phyloP scores from a whole-genome alignment of 2,329 filamentous ascomycete genomes.

The Colletotrichum melonis region DNA sequence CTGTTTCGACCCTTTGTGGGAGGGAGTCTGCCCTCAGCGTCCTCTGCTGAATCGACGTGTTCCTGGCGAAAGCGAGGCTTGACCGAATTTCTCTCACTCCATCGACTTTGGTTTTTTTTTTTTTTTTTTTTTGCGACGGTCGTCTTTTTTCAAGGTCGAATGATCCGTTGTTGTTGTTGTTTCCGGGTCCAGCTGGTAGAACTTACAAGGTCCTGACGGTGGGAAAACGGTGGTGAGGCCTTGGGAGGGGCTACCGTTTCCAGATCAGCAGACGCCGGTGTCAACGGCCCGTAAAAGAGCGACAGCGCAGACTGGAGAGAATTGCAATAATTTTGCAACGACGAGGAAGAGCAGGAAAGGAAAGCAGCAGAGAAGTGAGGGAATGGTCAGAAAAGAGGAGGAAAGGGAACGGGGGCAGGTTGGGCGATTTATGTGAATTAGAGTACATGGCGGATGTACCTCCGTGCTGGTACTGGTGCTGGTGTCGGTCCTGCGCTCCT shows the following conservation, averaged over 20 bases:
- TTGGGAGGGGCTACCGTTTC: constrained; percentile 13
- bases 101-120: neutral
- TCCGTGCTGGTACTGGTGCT: neutral
- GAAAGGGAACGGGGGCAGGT: constrained; percentile 30
- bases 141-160: neutral
- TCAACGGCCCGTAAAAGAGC: neutral
- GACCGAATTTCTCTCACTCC: neutral
- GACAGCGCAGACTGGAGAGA: neutral
- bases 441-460: constrained; percentile 22
- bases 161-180: neutral
- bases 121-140: neutral
- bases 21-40: constrained; percentile 15
- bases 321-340: neutral
- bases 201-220: constrained; percentile 20
- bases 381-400: constrained; percentile 18
- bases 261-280: neutral
- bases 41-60: neutral
- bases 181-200: neutral
- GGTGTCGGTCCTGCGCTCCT: neutral
- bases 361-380: constrained; percentile 22
- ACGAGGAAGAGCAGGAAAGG: constrained; percentile 19
- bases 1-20: constrained; percentile 26
- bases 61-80: neutral
- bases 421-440: constrained; percentile 35
- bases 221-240: constrained; percentile 20